These are phyloP conservation scores for Casuarina glauca DNA, from an alignment of 306 rosid genomes.

Conservation along the genomic window DNA sequence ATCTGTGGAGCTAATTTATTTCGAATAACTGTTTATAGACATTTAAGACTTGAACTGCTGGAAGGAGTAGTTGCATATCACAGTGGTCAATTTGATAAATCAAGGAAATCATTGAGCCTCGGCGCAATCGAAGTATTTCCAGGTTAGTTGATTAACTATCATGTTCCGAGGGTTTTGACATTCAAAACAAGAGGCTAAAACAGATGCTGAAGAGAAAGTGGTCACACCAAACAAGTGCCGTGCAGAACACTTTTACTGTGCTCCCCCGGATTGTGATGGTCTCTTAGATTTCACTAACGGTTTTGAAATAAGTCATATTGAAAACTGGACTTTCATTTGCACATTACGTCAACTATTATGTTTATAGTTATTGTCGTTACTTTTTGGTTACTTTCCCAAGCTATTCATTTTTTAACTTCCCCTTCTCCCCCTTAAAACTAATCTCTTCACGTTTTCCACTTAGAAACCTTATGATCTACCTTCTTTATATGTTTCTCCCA, in stretches of 20 bases:
- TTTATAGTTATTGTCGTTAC: background rate
- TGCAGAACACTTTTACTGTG: background rate
- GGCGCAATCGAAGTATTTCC: constrained; percentile 60
- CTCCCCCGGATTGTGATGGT: background rate
- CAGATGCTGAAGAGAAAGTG: background rate
- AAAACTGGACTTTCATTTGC: background rate
- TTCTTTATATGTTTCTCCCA: background rate
- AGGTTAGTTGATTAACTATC: constrained; percentile 41
- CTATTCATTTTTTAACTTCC: background rate
- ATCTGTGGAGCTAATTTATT: constrained; percentile 21
- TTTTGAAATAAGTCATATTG: background rate
- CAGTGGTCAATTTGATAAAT: constrained; percentile 63
- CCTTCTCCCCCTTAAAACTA: background rate
- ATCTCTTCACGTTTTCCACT: background rate
- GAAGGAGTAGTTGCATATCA: constrained; percentile 97
- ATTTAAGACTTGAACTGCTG: constrained; percentile 83
- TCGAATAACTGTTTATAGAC: constrained; percentile 39
- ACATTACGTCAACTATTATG: background rate
- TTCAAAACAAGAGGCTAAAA: no score
- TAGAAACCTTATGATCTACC: background rate
- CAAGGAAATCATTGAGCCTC: constrained; percentile 56
- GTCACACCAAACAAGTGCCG: background rate
- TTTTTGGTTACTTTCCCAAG: background rate
- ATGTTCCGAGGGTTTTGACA: no score
- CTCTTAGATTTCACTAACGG: background rate